A percentile compares a stretch with the other conserved stretches of the same genome.
phyloP scores from a whole-genome alignment of 352 stramenopile species.

The Globisporangium abappressorium region DNA sequence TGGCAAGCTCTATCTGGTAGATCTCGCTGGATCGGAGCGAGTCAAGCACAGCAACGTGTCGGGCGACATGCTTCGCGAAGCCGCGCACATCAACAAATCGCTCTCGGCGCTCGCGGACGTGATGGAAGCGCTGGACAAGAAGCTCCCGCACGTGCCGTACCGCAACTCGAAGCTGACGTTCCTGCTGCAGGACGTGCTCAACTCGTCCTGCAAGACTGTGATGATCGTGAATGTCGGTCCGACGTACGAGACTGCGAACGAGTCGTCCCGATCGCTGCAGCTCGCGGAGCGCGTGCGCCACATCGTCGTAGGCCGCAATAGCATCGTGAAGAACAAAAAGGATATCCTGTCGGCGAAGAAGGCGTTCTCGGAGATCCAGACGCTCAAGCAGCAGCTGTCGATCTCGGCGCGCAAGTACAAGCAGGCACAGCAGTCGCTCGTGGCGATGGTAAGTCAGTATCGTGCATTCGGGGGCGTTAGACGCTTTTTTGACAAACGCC shows the following conservation, averaged over 20 bases:
- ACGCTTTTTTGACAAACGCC: slow-evolving; percentile 17
- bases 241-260: slow-evolving; percentile 72
- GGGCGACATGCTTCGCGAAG: slow-evolving; percentile 79
- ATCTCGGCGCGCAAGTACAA: slow-evolving; percentile 79
- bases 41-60: slow-evolving; percentile 90
- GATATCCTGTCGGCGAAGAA: slow-evolving; percentile 90
- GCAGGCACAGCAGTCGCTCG: slow-evolving; percentile 89
- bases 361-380: slow-evolving; percentile 93
- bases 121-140: slow-evolving; percentile 90
- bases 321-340: slow-evolving; percentile 84
- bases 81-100: slow-evolving; percentile 86
- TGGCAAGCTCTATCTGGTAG: slow-evolving; percentile 91
- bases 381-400: slow-evolving; percentile 91
- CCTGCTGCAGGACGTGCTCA: slow-evolving; percentile 92
- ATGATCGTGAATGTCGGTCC: slow-evolving; percentile 94
- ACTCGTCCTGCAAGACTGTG: slow-evolving; percentile 89
- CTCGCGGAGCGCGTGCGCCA: slow-evolving; percentile 81
- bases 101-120: slow-evolving; percentile 92
- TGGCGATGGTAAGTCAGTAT: slow-evolving; percentile 81
- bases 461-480: slow-evolving; percentile 11
- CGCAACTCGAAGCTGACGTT: slow-evolving; percentile 98
- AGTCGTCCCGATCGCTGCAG: slow-evolving; percentile 88
- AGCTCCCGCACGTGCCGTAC: slow-evolving; percentile 93
- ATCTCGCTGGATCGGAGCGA: slow-evolving; percentile 90
- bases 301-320: slow-evolving; percentile 76